Base-by-base conservation (phyloP, 208 protist genomes). In the Trypanosoma avium region DNA sequence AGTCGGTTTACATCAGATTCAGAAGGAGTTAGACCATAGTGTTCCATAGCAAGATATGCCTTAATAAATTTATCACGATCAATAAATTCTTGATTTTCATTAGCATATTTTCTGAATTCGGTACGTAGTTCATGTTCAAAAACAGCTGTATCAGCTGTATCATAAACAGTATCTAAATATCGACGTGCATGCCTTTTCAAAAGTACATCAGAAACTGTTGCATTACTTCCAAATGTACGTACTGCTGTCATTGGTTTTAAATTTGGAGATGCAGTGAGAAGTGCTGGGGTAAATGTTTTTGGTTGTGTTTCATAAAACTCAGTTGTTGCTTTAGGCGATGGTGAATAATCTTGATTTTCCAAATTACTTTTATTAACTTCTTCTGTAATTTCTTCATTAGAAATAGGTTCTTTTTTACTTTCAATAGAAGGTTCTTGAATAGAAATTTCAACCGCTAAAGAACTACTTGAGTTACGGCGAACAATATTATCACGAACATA, bases 31-130 rank as follows among this genome's bases (percentile, higher is more conserved):
- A 94, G 58, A 21, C 88, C 88, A 48, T 81, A 94, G 55, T 94
- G 71, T 73, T 94, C 88, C 78, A 94, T 81, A 30, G 65, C 68
- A 56, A 73, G 61, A 67, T 94, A 94, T 21, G 62, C 68, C 63
- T 82, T 54, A 46, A 92, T 84, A 66, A 94, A 94, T 12, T 69
- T 42, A 26, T 86, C 66, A 27, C 88, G 88, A 47, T 92, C 81
- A 54, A 94, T 78, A 56, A 79, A 91, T 35, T 84, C 77, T 22
- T 72, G 57, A 36, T 79, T 67, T n/a, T 75, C 72, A 5, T 63
- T 64, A 17, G 90, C 84, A 63, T 83, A 92, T 59, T 67, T 47
- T 10, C 61, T 61, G 61, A 94, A 94, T 52, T 84, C 71, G 53
- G 29, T 43, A n/a, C 68, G 78, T 42, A 94, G 72, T 59, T 92